Evolutionary conservation across 192 early-diverging fungal genomes (phyloP), one percentile per base, ranked within the genome.

Genomic region (Mortierella claussenii): DNA sequence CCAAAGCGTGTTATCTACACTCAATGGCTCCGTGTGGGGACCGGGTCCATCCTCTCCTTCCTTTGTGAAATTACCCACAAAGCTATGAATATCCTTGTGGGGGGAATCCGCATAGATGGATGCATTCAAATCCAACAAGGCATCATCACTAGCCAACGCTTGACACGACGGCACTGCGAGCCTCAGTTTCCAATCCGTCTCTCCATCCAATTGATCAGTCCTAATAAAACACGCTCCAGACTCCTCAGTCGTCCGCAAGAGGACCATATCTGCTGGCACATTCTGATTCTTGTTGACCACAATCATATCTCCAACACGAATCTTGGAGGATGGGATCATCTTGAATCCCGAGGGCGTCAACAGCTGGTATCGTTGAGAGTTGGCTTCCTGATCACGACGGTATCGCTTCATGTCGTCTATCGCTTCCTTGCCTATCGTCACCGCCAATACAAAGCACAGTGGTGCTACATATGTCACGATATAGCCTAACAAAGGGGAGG

Each of bases 181-280:
- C 45, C 92, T 82, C 62, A 98, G 80, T 82, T 98, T 98, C 96
- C 96, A 97, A 73, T 98, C 96, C 0, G 97, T 98, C 68, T 98
- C 97, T 59, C 97, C 97, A 60, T 98, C 97, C 28, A 98, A 84
- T 74, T 98, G 96, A 80, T 97, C 97, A 0, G 97, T 98, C 32
- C 96, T 84, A 74, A 98, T 96, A 83, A 98, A 98, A 60, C 93
- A 96, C 12, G 94, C 88, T 1, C 97, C 97, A 12, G 83, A 85
- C 21, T 79, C 65, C 60, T 98, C 95, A 10, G 89, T 90, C 7
- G 97, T 96, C 44, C 92, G 80, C 47, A 98, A 55, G 50, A 98
- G 71, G 6, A 98, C 82, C 81, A 95, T 88, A 75, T 98, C 97
- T 11, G 96, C 95, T 11, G 97, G 97, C 23, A 98, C 83, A 82